Base-by-base conservation (phyloP, 805 yeast genomes). In the Peterozyma toletana region DNA sequence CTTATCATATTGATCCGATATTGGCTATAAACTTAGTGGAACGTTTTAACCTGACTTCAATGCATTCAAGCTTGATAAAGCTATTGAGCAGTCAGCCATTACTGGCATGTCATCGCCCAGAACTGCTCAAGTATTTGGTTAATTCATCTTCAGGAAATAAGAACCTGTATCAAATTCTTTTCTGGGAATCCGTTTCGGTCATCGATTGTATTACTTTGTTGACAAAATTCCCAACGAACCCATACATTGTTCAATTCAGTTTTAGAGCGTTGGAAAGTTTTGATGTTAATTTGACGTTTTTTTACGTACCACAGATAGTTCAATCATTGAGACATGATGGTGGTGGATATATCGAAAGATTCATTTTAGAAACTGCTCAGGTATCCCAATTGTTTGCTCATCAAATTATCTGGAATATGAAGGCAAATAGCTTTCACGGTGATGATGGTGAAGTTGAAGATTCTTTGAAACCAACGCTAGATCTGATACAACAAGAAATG, bases 291-390 rank as follows among this genome's bases (percentile, higher is more conserved):
- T 66, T 84, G 49, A 87, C 96, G 0, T 93, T 95, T 67, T 93
- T 95, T 61, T 93, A 95, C 57, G 98, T 93, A 42, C 99, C 99
- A 2, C 99, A 93, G 60, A 88, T 93, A 62, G 99, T 93, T 16
- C 99, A 93, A 64, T 75, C 87, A 50, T 71, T 93, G 52, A 75
- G 98, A 50, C 83, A 82, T 59, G 99, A 93, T 59, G 35, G 45
- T 27, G 63, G 63, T 10, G 98, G 97, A 1, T 90, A 88, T 54
- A 95, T 91, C 38, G 88, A 86, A 53, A 75, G 88, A 53, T 87
- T 86, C 58, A 89, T 93, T 50, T 66, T 91, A 44, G 98, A 93
- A 59, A 87, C 97, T 1, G 97, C 96, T 1, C 81, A 84, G 57
- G 86, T 89, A 11, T 83, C 93, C 27, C 95, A 86, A 52, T 68